A percentile compares a stretch with the other conserved stretches of the same genome.
These are phyloP conservation scores for Monosporozyma aquatica DNA, from an alignment of 805 yeast species.

Conservation along the genomic window DNA sequence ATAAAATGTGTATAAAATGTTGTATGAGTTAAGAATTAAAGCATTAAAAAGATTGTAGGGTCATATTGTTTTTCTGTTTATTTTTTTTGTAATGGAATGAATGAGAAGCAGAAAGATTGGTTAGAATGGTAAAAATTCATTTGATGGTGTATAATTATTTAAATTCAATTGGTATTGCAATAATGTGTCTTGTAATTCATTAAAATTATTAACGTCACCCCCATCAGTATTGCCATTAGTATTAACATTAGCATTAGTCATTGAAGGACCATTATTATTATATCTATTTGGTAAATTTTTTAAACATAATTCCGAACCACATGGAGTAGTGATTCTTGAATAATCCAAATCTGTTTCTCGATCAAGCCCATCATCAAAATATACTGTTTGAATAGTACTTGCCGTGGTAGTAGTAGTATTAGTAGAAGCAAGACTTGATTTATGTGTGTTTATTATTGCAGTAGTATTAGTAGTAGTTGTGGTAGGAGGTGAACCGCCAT, in stretches of 20 bases:
- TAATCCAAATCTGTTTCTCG: not conserved
- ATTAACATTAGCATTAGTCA: not conserved
- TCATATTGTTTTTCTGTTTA: no score
- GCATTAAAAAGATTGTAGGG: not conserved
- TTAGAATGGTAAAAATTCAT: not conserved
- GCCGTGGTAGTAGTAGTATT: no score
- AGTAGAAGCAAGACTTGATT: not conserved
- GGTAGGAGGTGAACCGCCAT: not conserved
- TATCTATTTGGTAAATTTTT: not conserved
- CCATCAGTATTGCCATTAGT: no score
- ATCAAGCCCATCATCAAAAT: not conserved
- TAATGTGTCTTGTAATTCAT: not conserved
- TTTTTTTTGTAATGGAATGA: no score
- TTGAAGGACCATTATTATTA: not conserved
- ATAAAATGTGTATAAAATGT: no score
- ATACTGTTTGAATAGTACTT: not conserved
- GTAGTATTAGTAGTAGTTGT: not conserved
- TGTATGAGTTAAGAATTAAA: no score
- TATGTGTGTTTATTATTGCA: not conserved
- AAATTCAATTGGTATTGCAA: constrained; percentile 1
- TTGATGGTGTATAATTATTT: not conserved
- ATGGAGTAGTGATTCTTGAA: not conserved
- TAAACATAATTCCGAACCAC: not conserved
- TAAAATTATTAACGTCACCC: not conserved
- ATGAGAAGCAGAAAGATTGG: not conserved